phyloP scores from a whole-genome alignment of 1,139 yeast genomes.

The Suzukiozyma palmioleophila region DNA sequence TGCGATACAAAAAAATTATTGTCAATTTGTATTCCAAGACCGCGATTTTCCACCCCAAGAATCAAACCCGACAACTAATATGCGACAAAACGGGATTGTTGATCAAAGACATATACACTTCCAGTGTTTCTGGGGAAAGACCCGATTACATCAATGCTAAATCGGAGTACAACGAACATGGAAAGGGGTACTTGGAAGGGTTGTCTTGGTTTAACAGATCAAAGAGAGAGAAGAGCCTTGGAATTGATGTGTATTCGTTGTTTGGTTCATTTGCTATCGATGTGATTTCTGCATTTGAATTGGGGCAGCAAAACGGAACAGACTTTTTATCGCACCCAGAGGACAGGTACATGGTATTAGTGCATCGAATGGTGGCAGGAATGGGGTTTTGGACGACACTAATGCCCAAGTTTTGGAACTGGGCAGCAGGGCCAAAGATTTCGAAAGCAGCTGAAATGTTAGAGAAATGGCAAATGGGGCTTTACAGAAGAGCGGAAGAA shows the following conservation, averaged over 20 bases:
- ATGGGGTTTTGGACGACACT: constrained; percentile 69
- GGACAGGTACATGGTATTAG: constrained; percentile 39
- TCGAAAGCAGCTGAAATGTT: constrained; percentile 35
- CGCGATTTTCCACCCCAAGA: constrained; percentile 28
- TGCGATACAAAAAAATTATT: constrained; percentile 45
- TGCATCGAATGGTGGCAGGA: constrained; percentile 54
- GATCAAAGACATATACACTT: constrained; percentile 20
- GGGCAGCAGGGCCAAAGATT: constrained; percentile 42
- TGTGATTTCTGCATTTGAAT: constrained; percentile 57
- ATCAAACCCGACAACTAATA: constrained; percentile 23
- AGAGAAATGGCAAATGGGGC: constrained; percentile 47
- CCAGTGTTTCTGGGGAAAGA: constrained; percentile 28
- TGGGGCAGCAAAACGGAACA: constrained; percentile 49
- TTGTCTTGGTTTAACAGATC: constrained; percentile 28
- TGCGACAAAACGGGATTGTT: constrained; percentile 23
- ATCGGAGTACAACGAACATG: constrained; percentile 29
- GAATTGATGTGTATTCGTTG: constrained; percentile 55
- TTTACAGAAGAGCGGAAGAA: constrained; percentile 36
- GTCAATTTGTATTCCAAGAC: constrained; percentile 49
- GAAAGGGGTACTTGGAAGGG: constrained; percentile 26
- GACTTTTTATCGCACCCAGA: constrained; percentile 33
- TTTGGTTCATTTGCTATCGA: constrained; percentile 75
- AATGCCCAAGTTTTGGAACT: constrained; percentile 51
- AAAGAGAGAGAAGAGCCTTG: constrained; percentile 20
- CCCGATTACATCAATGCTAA: constrained; percentile 35